A percentile compares a stretch with the other conserved stretches of the same genome.
phyloP scores from a whole-genome alignment of 176 grass and related monocot genomes.

The Bothriochloa decipiens region DNA sequence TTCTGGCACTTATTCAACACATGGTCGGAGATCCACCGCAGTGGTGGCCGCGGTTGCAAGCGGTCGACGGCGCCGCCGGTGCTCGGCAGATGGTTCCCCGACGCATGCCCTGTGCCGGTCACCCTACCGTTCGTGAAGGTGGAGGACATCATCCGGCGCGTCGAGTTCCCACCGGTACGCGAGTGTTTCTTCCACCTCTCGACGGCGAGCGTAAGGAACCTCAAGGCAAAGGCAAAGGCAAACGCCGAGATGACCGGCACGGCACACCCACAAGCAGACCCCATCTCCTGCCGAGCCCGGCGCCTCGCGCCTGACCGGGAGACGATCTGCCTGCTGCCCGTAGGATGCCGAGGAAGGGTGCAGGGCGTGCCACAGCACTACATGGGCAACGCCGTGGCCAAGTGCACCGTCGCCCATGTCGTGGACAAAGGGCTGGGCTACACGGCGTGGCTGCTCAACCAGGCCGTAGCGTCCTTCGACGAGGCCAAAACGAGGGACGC shows the following conservation, averaged over 20 bases:
- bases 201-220: background rate
- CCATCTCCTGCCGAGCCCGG: conserved; percentile 46
- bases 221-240: conserved; percentile 41
- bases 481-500: background rate
- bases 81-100: background rate
- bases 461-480: background rate
- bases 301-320: background rate
- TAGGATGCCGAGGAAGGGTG: conserved; percentile 4
- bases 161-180: background rate
- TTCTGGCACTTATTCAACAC: conserved; percentile 54
- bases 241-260: conserved; percentile 36
- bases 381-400: conserved; percentile 37
- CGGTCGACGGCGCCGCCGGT: background rate
- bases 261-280: background rate
- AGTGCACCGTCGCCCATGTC: conserved; percentile 14
- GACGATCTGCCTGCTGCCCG: background rate
- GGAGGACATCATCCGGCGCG: background rate
- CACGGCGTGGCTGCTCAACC: conserved; percentile 27
- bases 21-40: conserved; percentile 39
- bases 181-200: conserved; percentile 47
- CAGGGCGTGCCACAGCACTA: conserved; percentile 10
- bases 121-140: background rate
- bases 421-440: conserved; percentile 6
- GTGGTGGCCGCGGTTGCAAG: no score
- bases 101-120: conserved; percentile 17